Evolutionary conservation across 345 rosid species (phyloP), one percentile per base, ranked within the genome.

Genomic region (Gossypium ekmanianum): DNA sequence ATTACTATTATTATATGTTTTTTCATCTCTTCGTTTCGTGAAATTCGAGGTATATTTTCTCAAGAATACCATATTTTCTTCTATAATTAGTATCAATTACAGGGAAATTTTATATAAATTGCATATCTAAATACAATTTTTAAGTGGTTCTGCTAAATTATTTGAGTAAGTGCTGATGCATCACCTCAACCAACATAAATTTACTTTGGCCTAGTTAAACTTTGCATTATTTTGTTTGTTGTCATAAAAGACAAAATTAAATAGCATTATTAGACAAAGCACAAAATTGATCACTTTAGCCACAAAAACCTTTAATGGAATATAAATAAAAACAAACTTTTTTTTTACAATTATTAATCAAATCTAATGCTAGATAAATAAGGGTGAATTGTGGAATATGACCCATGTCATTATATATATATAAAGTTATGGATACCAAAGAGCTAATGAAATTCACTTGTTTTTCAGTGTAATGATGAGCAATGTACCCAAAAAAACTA

Each of bases 391-490:
- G 20, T 24, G 56, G 56, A 47, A 47, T 41, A 56, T 68, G 56
- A 24, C 72, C 39, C 56, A 68, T 68, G 18, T 24, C 18, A 68
- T 48, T 68, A 24, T 48, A 26, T 6, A 26, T 26, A 24, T 26
- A 13, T 59, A 59, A 68, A 24, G 41, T 13, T 68, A 47, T 47
- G 72, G 41, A 24, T 55, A 67, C 72, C 72, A 68, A 68, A 48
- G 56, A 24, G 43, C 57, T 68, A 68, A 68, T 68, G 41, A 22
- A 68, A 47, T 13, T 47, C 51, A 72, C 73, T 75, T 74, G 74
- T 61, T 74, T 68, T 68, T 68, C 56, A 47, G 56, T 68, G 72
- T 22, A 68, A 47, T 68, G 72, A 68, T 68, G 57, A 47, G 72
- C 56, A 47, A 47, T 73, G 54, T 66, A 62, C 74, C 61, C 72